Evolutionary conservation across 331 rosid species (phyloP), one percentile per base, ranked within the genome.

Genomic region (Acacia pycnantha): DNA sequence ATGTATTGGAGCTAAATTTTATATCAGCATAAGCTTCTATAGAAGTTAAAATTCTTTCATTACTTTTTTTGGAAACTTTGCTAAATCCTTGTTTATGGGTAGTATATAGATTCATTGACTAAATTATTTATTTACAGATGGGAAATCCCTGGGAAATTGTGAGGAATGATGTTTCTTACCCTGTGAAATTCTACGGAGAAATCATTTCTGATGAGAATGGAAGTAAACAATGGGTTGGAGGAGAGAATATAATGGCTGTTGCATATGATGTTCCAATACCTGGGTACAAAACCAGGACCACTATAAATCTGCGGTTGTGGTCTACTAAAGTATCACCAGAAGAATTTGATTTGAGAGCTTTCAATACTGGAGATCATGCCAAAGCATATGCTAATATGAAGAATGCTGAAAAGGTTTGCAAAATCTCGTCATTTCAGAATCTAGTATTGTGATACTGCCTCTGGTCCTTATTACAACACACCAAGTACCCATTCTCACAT

Each of bases 191-290:
- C 84, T 88, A 84, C 41, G 99, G 99, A 47, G 88, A 92, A 73
- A 85, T 93, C 76, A 81, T 82, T 82, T 65, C 89, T 76, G 98
- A 91, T 47, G 84, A 91, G 68, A 88, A 91, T 88, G 99, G 89
- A 70, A 88, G 77, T 77, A 87, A n/a, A 29, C 86, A 90, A 62
- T 95, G 99, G 99, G 83, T 88, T 83, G 99, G 99, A 81, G 97
- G 99, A 82, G 98, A 95, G 87, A 90, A 90, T 79, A 85, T 95
- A 80, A 76, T 59, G 80, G 98, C 98, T 72, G 91, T 92, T 80
- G 99, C 98, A 6, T 89, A 92, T 90, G 99, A 95, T 85, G 98
- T 95, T 89, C 99, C 99, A 9, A 93, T 93, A 83, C 99, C 98
- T 46, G 99, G 98, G 74, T 95, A 88, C 82, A 90, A 90, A 89